Base-by-base conservation (phyloP, 345 rosid species). In the Corymbia maculata region DNA sequence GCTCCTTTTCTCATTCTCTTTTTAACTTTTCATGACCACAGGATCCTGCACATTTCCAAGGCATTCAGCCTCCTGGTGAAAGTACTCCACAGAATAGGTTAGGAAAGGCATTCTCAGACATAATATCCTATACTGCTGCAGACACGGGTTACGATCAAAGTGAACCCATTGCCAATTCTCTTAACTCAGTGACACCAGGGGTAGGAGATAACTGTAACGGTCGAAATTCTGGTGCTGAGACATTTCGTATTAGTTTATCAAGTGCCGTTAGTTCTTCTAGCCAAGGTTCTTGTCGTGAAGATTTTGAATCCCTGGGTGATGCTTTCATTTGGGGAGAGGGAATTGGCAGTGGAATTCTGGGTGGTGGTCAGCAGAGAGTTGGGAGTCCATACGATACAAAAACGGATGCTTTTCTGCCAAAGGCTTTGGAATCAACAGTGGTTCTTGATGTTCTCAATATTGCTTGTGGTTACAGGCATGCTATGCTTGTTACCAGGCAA, bases 281-380 rank as follows among this genome's bases (percentile, higher is more conserved):
- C 93, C 99, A 95, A 30, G 96, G 97, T 84, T 96, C 99, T 61
- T 94, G 15, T 89, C 96, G 88, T 86, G 97, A 95, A 88, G 98
- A 94, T 88, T 95, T 94, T 89, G 97, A 97, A 94, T 95, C 97
- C 82, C 82, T 97, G 68, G 96, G 97, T 85, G 99, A 97, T 92
- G 95, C 95, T 92, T 96, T 95, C 92, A 89, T 95, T 13, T 97
- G 99, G 99, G 99, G 99, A 92, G 97, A 96, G 95, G 95, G 96
- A 89, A 87, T 89, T 89, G 91, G 92, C 30, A 93, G 92, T 55
- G 97, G 97, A 88, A 85, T 93, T 70, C 86, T 96, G 85, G 97
- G 95, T 24, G 94, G 95, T 89, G 92, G 92, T 45, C 86, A 85
- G 61, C 87, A 91, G 49, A 92, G 92, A 89, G 85, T 86, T 88